Base-by-base conservation (phyloP, 345 rosid species). In the Eucalyptus regnans region DNA sequence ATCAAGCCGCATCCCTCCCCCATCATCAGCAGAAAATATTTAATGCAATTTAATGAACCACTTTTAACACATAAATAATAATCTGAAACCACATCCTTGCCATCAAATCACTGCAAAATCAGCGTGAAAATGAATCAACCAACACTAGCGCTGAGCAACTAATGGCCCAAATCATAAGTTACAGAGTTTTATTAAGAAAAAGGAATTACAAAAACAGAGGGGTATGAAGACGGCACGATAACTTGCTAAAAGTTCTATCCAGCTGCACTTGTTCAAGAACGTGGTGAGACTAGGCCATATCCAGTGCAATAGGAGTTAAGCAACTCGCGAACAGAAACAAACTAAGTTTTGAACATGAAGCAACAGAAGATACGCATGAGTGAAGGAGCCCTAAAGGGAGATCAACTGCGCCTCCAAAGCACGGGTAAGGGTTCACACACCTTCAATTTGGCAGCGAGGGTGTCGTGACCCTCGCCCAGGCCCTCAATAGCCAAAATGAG, bases 1-100 rank as follows among this genome's bases (percentile, higher is more conserved):
- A 23, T 48, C 18, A 16, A 41, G 50, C 37, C 16, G 10, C 68
- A 54, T 86, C 76, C 37, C 58, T 54, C 22, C 44, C 58, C 15
- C 83, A 6, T 10, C 58, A 2, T 68, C 31, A 5, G 37, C 1
- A 16, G 51, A 49, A 27, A 88, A 93, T 90, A 96, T 94, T 92
- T 52, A 87, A 76, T 84, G 88, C 46, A 91, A 64, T n/a, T n/a
- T 41, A 64, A 64, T 0, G 41, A 64, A n/a, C 10, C 41, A 64
- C 37, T 15, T 64, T 64, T 20, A 64, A 64, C 76, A 4, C 76
- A 15, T 14, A n/a, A 64, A 64, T 7, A n/a, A 15, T 64, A 64
- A 64, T n/a, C 20, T 3, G 5, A n/a, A 14, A 64, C 20, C 41
- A 14, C 76, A n/a, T 14, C 37, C 37, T n/a, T n/a, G 31, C 41